Conservation (phyloP, 768 basidiomycete genomes). For the Boletus bicolor region DNA sequence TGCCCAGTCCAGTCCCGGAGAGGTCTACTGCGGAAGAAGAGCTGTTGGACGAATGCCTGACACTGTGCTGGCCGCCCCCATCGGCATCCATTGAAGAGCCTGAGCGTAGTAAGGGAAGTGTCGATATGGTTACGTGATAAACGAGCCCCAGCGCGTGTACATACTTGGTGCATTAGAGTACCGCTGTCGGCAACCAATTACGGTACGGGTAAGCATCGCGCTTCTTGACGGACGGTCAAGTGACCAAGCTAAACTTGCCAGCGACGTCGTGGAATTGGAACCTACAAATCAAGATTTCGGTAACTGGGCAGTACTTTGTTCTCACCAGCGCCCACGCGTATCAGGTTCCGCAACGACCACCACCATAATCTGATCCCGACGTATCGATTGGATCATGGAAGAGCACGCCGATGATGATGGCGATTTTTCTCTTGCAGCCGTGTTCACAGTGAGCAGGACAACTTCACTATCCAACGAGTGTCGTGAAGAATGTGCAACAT, state of each 20-base stretch:
- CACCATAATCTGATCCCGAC: background rate
- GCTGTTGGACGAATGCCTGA: constrained; percentile 24
- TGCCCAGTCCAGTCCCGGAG: constrained; percentile 43
- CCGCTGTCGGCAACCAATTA: background rate
- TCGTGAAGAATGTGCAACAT: background rate
- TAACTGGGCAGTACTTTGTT: background rate
- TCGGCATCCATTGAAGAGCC: constrained; percentile 13
- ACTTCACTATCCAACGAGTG: background rate
- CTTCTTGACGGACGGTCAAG: too few relatives aligned
- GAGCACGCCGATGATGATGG: constrained; percentile 25
- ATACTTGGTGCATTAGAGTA: background rate
- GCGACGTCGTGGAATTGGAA: background rate
- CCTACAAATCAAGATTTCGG: background rate
- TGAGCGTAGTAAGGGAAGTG: background rate
- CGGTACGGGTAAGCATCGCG: background rate
- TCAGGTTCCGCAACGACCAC: background rate
- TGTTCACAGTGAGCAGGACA: constrained; percentile 49
- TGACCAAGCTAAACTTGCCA: background rate
- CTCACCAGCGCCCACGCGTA: background rate
- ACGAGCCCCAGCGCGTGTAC: background rate
- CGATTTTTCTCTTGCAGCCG: constrained; percentile 37
- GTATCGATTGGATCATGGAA: constrained; percentile 2
- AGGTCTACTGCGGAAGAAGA: constrained; percentile 60
- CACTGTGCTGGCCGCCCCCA: background rate
- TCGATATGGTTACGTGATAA: background rate